A percentile compares a stretch with the other conserved stretches of the same genome.
phyloP scores from a whole-genome alignment of 2,329 filamentous ascomycete genomes.

The Ceratocystis colombiana region DNA sequence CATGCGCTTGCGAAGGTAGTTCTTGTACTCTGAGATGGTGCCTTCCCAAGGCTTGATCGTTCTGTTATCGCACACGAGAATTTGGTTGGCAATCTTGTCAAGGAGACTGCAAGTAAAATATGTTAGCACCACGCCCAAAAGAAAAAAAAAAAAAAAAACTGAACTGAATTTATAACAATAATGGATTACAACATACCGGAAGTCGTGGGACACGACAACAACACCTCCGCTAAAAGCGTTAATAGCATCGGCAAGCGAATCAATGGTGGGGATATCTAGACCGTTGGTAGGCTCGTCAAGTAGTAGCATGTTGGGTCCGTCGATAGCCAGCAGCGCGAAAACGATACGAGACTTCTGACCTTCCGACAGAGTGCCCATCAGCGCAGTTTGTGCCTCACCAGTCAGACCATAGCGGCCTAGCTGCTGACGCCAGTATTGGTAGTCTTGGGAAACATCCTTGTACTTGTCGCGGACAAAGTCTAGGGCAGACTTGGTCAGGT shows the following conservation, averaged over 20 bases:
- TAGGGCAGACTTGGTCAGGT: conserved; percentile 92
- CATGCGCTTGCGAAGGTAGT: conserved; percentile 99
- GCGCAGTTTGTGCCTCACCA: conserved; percentile 86
- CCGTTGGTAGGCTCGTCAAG: conserved; percentile 99
- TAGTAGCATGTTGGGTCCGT: conserved; percentile 92
- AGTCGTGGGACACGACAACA: conserved; percentile 96
- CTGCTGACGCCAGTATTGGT: conserved; percentile 99
- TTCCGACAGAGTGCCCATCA: conserved; percentile 96
- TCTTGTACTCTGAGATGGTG: conserved; percentile 90
- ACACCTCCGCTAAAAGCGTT: conserved; percentile 94
- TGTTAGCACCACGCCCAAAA: conserved; percentile 28
- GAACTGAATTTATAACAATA: background rate
- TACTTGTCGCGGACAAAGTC: conserved; percentile 98
- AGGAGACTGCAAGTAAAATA: conserved; percentile 54
- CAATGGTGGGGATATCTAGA: conserved; percentile 96
- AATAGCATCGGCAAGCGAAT: conserved; percentile 94
- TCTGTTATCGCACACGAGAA: conserved; percentile 98
- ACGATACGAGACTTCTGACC: conserved; percentile 98
- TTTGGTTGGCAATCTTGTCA: conserved; percentile 99
- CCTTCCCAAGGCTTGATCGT: conserved; percentile 85
- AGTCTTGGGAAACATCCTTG: conserved; percentile 77
- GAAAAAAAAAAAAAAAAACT: conserved; percentile 10
- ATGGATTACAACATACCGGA: conserved; percentile 57
- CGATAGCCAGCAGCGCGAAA: conserved; percentile 90
- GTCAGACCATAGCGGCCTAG: conserved; percentile 88